phyloP scores from a whole-genome alignment of 768 basidiomycete genomes.

The Filobasidium floriforme region DNA sequence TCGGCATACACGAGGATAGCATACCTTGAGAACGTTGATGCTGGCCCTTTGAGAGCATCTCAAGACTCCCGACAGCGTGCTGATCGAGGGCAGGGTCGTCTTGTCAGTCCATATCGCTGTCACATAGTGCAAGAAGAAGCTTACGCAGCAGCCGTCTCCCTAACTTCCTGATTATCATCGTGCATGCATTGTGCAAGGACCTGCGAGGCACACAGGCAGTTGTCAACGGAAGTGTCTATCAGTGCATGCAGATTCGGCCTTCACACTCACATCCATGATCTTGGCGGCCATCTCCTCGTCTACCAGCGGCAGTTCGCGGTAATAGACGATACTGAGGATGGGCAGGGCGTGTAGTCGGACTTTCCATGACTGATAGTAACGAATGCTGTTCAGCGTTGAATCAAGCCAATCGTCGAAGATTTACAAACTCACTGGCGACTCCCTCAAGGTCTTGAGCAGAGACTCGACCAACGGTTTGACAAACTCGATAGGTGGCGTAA shows the following conservation, averaged over 20 bases:
- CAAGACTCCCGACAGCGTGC: conserved; percentile 71
- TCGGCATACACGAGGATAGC: background rate
- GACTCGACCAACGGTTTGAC: conserved; percentile 62
- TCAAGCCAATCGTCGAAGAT: background rate
- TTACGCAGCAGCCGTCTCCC: conserved; percentile 74
- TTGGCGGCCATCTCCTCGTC: conserved; percentile 59
- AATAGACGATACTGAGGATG: conserved; percentile 83
- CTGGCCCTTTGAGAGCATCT: conserved; percentile 83
- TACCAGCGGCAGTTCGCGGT: conserved; percentile 73
- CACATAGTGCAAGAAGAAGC: conserved; percentile 12
- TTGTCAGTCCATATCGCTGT: background rate
- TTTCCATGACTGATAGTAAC: conserved; percentile 65
- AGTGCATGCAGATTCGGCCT: background rate
- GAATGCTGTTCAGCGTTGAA: conserved; percentile 6
- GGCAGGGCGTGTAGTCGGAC: conserved; percentile 80
- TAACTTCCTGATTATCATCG: conserved; percentile 87
- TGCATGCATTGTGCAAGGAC: conserved; percentile 72
- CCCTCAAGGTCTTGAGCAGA: conserved; percentile 71
- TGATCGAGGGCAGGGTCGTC: conserved; percentile 17
- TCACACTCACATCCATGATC: conserved; percentile 63
- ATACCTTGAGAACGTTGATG: conserved; percentile 73
- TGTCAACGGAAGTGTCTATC: background rate
- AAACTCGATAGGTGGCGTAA: conserved; percentile 63
- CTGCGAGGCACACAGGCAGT: conserved; percentile 42
- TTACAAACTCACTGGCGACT: conserved; percentile 56